Evolutionary conservation across 2,329 filamentous ascomycete species (phyloP).

Genomic region (Pseudovirgaria hyperparasitica): DNA sequence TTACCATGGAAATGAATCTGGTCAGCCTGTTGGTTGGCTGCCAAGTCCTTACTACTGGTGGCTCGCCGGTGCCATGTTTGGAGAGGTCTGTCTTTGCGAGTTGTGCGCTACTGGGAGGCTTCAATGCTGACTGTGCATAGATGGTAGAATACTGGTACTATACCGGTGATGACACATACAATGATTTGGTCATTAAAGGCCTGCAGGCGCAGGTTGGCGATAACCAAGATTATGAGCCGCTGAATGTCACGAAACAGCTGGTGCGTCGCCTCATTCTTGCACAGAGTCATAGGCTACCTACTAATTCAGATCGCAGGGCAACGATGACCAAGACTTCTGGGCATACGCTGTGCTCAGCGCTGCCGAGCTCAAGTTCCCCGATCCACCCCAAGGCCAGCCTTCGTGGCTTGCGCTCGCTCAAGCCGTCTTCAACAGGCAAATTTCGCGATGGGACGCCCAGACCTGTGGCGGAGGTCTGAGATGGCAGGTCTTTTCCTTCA

Average conservation of each 20-base stretch:
- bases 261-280: background rate
- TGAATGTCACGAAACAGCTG: constrained; percentile 6
- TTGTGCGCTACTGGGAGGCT: background rate
- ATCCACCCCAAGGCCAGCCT: constrained; percentile 39
- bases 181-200: constrained; percentile 7
- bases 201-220: constrained; percentile 12
- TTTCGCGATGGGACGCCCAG: constrained; percentile 21
- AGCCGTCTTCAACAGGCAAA: constrained; percentile 27
- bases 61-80: constrained; percentile 11
- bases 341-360: constrained; percentile 70
- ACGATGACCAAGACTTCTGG: constrained; percentile 65
- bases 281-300: background rate
- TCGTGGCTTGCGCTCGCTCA: constrained; percentile 14
- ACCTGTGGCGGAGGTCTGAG: constrained; percentile 26
- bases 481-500: constrained; percentile 29
- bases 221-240: constrained; percentile 21
- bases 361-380: constrained; percentile 62
- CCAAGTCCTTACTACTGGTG: constrained; percentile 13
- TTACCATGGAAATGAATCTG: constrained; percentile 46
- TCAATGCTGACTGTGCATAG: constrained; percentile 1
- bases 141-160: constrained; percentile 10
- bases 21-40: constrained; percentile 41
- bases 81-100: background rate
- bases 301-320: constrained; percentile 16
- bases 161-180: constrained; percentile 9